These are phyloP conservation scores for Camillea tinctor DNA, from an alignment of 2,329 filamentous ascomycete genomes.

Conservation along the genomic window DNA sequence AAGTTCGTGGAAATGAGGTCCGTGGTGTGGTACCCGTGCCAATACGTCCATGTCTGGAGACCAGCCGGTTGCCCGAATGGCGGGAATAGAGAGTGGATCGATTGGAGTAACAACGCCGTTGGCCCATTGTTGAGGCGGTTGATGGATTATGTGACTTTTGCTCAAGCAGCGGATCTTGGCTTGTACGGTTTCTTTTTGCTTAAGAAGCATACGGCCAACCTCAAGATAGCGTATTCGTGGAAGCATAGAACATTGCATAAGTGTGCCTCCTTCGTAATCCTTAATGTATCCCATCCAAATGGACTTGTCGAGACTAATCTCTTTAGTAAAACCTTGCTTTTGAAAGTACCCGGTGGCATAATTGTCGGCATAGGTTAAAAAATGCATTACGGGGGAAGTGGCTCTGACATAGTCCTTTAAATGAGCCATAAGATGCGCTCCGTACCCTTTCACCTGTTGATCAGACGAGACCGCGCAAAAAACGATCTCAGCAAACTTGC, in stretches of 20 bases:
- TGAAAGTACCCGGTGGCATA: conserved; percentile 99
- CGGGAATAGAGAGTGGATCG: conserved; percentile 80
- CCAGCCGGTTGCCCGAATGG: conserved; percentile 92
- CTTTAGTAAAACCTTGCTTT: conserved; percentile 98
- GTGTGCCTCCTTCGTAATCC: conserved; percentile 97
- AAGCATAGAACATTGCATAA: conserved; percentile 99
- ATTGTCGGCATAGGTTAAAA: conserved; percentile 97
- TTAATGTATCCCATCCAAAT: conserved; percentile 99
- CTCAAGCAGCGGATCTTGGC: conserved; percentile 93
- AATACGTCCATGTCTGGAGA: conserved; percentile 97
- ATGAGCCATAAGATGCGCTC: conserved; percentile 96
- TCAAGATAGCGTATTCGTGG: conserved; percentile 94
- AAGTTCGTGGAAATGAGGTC: conserved; percentile 93
- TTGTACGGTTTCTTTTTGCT: conserved; percentile 93
- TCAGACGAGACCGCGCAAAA: conserved; percentile 98
- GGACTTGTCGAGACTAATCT: conserved; percentile 85
- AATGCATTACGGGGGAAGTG: conserved; percentile 96
- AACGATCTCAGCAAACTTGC: conserved; percentile 95
- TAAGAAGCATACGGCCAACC: conserved; percentile 86
- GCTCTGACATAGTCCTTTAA: conserved; percentile 98
- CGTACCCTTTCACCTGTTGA: conserved; percentile 98
- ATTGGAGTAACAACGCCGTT: conserved; percentile 71
- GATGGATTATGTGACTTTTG: conserved; percentile 83
- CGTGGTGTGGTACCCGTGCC: conserved; percentile 89
- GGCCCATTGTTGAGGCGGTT: conserved; percentile 83